A percentile compares a stretch with the other conserved stretches of the same genome.
These are phyloP conservation scores for Gossypium gossypioides DNA, from an alignment of 441 rosid genomes.

Conservation along the genomic window DNA sequence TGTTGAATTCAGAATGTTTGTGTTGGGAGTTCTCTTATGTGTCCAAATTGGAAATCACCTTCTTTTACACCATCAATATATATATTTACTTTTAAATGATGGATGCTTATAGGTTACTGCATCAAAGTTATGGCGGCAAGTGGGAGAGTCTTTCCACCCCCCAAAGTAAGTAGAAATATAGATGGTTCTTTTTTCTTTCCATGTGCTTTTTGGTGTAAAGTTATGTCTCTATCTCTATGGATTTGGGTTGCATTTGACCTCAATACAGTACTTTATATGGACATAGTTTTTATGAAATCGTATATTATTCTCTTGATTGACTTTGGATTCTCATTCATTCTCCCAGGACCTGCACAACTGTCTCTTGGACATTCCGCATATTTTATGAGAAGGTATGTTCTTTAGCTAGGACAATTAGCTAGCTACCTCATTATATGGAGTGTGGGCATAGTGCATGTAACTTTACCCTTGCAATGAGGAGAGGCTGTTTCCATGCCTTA, in stretches of 20 bases:
- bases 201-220: not conserved
- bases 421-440: not conserved
- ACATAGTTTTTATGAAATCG: constrained; percentile 8
- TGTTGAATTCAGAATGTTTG: not conserved
- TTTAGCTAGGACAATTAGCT: constrained; percentile 8
- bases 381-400: constrained; percentile 79
- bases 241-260: not conserved
- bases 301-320: constrained; percentile 13
- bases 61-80: not conserved
- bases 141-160: constrained; percentile 91
- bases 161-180: constrained; percentile 53
- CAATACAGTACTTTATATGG: not conserved
- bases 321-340: constrained; percentile 11
- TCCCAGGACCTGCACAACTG: constrained; percentile 85
- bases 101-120: constrained; percentile 60
- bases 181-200: not conserved
- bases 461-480: not conserved
- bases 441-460: not conserved
- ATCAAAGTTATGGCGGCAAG: constrained; percentile 86
- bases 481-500: not conserved
- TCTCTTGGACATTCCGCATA: constrained; percentile 83
- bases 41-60: not conserved
- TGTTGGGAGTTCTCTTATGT: not conserved
- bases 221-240: not conserved
- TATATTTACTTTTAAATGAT: constrained; percentile 14